Evolutionary conservation across 1,284 basidiomycete species (phyloP).

Genomic region (Heterobasidion occidentale): DNA sequence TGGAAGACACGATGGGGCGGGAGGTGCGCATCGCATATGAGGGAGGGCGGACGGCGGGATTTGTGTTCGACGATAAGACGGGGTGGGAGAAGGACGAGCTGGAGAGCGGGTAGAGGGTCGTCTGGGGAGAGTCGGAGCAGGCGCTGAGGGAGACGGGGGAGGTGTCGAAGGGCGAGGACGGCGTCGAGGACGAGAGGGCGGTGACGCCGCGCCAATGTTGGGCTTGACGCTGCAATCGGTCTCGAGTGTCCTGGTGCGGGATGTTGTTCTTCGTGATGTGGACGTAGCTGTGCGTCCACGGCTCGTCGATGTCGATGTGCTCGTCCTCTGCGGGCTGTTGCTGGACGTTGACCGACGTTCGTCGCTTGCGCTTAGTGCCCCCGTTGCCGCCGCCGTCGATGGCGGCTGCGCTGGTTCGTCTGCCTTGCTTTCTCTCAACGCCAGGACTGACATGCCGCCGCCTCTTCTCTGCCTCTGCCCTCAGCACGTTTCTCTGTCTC

Average conservation of each 20-base stretch:
- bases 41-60: conserved; percentile 38
- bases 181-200: conserved; percentile 38
- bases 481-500: conserved; percentile 18
- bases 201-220: conserved; percentile 61
- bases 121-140: conserved; percentile 18
- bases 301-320: conserved; percentile 41
- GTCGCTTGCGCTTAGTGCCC: conserved; percentile 30
- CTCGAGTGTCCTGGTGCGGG: conserved; percentile 40
- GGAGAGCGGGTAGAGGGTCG: conserved; percentile 26
- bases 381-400: conserved; percentile 23
- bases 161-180: conserved; percentile 20
- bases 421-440: conserved; percentile 36
- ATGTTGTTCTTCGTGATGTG: conserved; percentile 46
- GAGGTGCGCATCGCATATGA: conserved; percentile 42
- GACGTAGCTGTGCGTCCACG: conserved; percentile 26
- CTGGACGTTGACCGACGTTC: conserved; percentile 23
- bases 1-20: conserved; percentile 35
- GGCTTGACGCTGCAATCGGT: conserved; percentile 49
- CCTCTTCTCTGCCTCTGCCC: conserved; percentile 15
- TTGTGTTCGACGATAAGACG: conserved; percentile 26
- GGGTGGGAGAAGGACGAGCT: conserved; percentile 26
- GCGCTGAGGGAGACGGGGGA: conserved; percentile 24
- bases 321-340: conserved; percentile 32
- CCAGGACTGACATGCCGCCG: conserved; percentile 31
- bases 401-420: conserved; percentile 26